Evolutionary conservation across 1,284 basidiomycete species (phyloP), one percentile per base, ranked within the genome.

Genomic region (Fomitopsis betulina): DNA sequence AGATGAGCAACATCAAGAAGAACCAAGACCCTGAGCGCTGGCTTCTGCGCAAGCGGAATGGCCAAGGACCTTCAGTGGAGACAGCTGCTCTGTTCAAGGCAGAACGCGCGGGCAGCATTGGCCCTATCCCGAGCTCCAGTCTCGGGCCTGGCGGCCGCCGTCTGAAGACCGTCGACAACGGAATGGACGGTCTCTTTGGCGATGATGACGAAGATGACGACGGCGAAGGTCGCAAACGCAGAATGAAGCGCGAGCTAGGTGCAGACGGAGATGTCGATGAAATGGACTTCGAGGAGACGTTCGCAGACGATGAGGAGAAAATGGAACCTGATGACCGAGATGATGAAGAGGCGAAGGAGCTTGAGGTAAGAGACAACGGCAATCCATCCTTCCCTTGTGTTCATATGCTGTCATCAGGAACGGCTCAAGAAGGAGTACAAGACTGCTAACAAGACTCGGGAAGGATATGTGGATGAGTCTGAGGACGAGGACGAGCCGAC

Each of bases 221-320:
- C 64, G 79, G 78, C 19, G 80, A 72, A 2, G 72, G 71, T 27
- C 73, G 73, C 40, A 74, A 75, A 61, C 75, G 79, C 37, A 74
- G 66, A 56, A 67, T 77, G 47, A 79, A 81, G 65, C 80, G 76
- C 60, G 85, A 88, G 64, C 75, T 81, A 61, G 86, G 87, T 25
- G 82, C 77, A 39, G 89, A 91, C 61, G 88, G 87, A 17, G 87
- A 88, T 67, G 68, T 91, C 60, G 93, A 94, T 66, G 93, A 95
- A 68, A 80, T 91, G 58, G 81, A 88, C 25, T 94, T 84, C 66
- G 92, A 94, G 66, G 91, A 91, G 65, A 88, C 90, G 19, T 89
- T 93, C 67, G 88, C 88, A 21, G 93, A 94, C 65, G 93, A 95
- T 63, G 93, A 95, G 54, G 93, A 94, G 68, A 85, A 84, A 68